phyloP scores from a whole-genome alignment of 768 basidiomycete genomes.

The Mycena pura region DNA sequence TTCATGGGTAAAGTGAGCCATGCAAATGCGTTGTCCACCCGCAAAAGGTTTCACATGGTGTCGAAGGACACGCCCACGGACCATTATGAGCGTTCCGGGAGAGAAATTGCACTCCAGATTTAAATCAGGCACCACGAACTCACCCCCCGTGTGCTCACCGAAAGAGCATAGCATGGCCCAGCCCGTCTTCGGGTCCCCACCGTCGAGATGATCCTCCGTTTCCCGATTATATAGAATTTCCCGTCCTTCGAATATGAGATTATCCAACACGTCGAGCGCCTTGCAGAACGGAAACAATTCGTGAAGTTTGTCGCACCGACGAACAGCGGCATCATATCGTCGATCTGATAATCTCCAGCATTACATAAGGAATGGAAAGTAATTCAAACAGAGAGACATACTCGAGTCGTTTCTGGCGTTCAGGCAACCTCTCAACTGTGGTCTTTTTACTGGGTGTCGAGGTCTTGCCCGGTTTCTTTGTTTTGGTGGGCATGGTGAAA shows the following conservation, averaged over 20 bases:
- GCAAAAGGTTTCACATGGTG: neutral
- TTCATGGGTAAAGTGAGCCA: neutral
- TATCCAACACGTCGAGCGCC: too few species aligned
- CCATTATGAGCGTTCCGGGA: neutral
- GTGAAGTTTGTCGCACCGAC: too few species aligned
- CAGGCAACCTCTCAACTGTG: too few species aligned
- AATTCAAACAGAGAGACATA: too few species aligned
- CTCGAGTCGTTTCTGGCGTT: too few species aligned
- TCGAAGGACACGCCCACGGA: neutral
- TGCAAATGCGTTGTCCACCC: neutral
- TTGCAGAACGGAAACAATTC: too few species aligned
- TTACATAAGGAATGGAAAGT: too few species aligned
- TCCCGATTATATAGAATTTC: conserved; percentile 27
- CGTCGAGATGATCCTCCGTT: conserved; percentile 22
- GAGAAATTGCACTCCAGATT: neutral
- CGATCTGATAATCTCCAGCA: too few species aligned
- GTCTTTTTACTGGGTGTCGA: too few species aligned
- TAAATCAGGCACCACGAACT: neutral
- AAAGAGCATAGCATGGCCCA: conserved; percentile 9
- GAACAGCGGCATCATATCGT: too few species aligned
- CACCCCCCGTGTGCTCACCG: neutral
- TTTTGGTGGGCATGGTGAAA: too few species aligned
- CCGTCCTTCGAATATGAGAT: conserved; percentile 22
- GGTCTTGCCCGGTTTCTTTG: too few species aligned
- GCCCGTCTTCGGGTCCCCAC: conserved; percentile 15